Conservation (phyloP, 305 asterid species). For the Fraxinus ornus region DNA sequence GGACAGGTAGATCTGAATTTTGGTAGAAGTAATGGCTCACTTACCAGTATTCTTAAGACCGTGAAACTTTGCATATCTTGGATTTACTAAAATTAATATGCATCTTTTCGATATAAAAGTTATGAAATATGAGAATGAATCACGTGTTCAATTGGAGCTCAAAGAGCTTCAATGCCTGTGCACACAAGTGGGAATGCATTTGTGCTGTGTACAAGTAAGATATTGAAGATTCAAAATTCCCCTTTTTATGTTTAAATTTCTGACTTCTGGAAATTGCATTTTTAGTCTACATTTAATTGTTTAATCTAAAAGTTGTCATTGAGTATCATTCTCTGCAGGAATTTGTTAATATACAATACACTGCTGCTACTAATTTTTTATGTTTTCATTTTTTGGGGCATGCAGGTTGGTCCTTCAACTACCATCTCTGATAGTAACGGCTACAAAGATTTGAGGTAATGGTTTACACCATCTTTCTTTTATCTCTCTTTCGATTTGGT, state of each 20-base stretch:
- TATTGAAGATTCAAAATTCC: background rate
- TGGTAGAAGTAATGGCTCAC: background rate
- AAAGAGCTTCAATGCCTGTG: background rate
- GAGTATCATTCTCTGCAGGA: background rate
- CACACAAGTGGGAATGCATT: background rate
- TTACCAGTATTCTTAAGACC: background rate
- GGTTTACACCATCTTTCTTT: background rate
- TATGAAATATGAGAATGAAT: background rate
- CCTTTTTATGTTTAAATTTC: background rate
- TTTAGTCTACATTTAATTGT: background rate
- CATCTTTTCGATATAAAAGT: background rate
- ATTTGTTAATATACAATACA: background rate
- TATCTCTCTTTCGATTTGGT: background rate
- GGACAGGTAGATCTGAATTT: background rate
- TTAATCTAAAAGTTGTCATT: background rate
- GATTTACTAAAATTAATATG: background rate
- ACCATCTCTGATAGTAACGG: background rate
- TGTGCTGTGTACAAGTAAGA: background rate
- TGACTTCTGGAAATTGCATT: background rate
- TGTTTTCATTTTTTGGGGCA: background rate
- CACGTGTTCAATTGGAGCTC: background rate
- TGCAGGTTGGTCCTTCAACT: background rate
- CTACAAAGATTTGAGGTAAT: background rate
- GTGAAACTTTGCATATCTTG: background rate
- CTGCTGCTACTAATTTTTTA: background rate